These are phyloP conservation scores for Pneumocystis murina DNA, from an alignment of 1,139 yeast genomes.

Conservation along the genomic window DNA sequence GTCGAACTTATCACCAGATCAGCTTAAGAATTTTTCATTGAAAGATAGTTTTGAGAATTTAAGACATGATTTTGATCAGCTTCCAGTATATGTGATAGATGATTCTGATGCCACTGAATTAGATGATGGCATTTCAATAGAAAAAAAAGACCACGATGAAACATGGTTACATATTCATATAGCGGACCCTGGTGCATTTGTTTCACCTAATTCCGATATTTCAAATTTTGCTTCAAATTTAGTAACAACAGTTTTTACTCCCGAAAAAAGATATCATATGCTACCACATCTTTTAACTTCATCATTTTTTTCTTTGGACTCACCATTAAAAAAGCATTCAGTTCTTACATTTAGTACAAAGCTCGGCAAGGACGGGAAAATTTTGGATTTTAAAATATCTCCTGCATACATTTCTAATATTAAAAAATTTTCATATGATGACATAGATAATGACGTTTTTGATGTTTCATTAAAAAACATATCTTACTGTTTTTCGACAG, in stretches of 20 bases:
- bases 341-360: slow-evolving; percentile 32
- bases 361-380: slow-evolving; percentile 19
- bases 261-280: slow-evolving; percentile 55
- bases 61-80: slow-evolving; percentile 20
- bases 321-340: slow-evolving; percentile 32
- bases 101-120: slow-evolving; percentile 70
- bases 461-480: neutral
- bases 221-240: slow-evolving; percentile 45
- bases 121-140: slow-evolving; percentile 78
- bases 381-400: slow-evolving; percentile 22
- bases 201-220: slow-evolving; percentile 35
- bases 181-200: slow-evolving; percentile 72
- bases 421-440: slow-evolving; percentile 35
- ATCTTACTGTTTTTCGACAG: neutral
- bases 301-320: slow-evolving; percentile 41
- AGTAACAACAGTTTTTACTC: slow-evolving; percentile 60
- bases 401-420: slow-evolving; percentile 33
- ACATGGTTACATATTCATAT: slow-evolving; percentile 51
- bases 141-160: slow-evolving; percentile 23
- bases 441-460: slow-evolving; percentile 27
- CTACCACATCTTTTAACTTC: slow-evolving; percentile 45
- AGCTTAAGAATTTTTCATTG: neutral
- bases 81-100: slow-evolving; percentile 74
- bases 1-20: neutral
- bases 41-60: slow-evolving; percentile 9